Evolutionary conservation across 345 rosid species (phyloP).

Genomic region (Eucalyptus decipiens): DNA sequence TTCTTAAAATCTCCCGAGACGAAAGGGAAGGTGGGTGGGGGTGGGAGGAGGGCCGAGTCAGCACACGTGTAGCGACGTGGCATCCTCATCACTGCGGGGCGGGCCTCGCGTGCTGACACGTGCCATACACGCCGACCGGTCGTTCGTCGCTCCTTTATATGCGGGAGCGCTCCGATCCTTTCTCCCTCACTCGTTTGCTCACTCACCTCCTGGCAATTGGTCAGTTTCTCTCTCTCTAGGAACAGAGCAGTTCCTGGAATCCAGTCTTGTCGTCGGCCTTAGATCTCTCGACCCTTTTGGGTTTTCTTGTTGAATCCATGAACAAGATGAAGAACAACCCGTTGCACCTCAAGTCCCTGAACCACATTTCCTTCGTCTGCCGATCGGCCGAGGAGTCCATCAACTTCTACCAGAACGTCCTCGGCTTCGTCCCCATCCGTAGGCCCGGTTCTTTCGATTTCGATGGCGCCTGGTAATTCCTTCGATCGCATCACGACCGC

Average conservation of each 20-base stretch:
- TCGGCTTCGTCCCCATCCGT: conserved; percentile 69
- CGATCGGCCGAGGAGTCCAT: conserved; percentile 62
- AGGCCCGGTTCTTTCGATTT: conserved; percentile 88
- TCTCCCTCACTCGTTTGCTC: neutral
- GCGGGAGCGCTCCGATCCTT: neutral
- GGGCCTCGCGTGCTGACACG: neutral
- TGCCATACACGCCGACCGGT: neutral
- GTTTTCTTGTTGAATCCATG: neutral
- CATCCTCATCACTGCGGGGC: neutral
- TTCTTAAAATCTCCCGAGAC: neutral
- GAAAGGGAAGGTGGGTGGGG: too few species aligned
- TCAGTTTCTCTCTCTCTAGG: neutral
- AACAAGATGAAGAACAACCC: conserved; percentile 43
- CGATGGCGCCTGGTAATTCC: conserved; percentile 75
- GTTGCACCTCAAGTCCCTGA: conserved; percentile 62
- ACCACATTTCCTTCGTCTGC: conserved; percentile 68
- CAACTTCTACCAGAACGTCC: conserved; percentile 55
- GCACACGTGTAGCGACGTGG: neutral
- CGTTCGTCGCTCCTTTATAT: neutral
- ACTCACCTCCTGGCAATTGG: neutral
- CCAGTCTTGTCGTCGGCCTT: neutral
- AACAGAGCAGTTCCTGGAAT: neutral
- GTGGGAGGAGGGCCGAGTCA: neutral
- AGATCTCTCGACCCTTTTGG: neutral
- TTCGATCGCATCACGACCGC: neutral